These are phyloP conservation scores for Diaporthe longicolla DNA, from an alignment of 2,329 filamentous ascomycete species.

Conservation along the genomic window DNA sequence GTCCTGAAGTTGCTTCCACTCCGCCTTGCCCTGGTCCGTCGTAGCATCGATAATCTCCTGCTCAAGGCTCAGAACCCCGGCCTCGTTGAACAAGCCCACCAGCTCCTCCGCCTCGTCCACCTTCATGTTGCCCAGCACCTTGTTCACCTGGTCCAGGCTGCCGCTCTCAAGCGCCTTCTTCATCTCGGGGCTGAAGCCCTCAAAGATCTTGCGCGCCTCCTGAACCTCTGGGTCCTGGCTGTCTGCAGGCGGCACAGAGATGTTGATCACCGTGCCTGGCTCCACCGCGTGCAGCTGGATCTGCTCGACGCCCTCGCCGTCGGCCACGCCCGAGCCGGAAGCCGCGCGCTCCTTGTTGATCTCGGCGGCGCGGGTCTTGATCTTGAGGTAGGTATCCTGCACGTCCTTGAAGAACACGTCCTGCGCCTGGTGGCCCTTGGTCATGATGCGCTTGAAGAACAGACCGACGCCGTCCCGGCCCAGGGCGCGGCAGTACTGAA, in stretches of 20 bases:
- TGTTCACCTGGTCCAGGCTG: slow-evolving; percentile 89
- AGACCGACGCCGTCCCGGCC: slow-evolving; percentile 89
- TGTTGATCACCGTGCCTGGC: slow-evolving; percentile 91
- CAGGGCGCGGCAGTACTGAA: slow-evolving; percentile 95
- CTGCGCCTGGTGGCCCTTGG: slow-evolving; percentile 88
- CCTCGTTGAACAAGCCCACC: slow-evolving; percentile 82
- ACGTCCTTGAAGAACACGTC: slow-evolving; percentile 95
- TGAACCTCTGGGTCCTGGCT: slow-evolving; percentile 76
- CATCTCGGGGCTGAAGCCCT: slow-evolving; percentile 85
- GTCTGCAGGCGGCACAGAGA: slow-evolving; percentile 80
- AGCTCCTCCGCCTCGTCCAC: slow-evolving; percentile 87
- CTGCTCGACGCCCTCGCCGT: slow-evolving; percentile 81
- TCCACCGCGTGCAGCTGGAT: slow-evolving; percentile 98
- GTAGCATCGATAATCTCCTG: slow-evolving; percentile 96
- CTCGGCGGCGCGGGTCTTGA: slow-evolving; percentile 82
- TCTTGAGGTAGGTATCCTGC: slow-evolving; percentile 86
- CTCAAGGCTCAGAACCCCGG: slow-evolving; percentile 90
- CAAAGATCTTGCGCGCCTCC: slow-evolving; percentile 81
- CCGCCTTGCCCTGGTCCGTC: slow-evolving; percentile 85
- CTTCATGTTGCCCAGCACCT: slow-evolving; percentile 86
- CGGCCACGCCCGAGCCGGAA: slow-evolving; percentile 52
- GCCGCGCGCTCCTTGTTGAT: slow-evolving; percentile 69
- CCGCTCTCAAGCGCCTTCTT: slow-evolving; percentile 88
- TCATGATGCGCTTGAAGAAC: slow-evolving; percentile 97
- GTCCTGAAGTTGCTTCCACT: slow-evolving; percentile 79